Conservation (phyloP, 1,139 yeast genomes). For the Maudiozyma humilis region DNA sequence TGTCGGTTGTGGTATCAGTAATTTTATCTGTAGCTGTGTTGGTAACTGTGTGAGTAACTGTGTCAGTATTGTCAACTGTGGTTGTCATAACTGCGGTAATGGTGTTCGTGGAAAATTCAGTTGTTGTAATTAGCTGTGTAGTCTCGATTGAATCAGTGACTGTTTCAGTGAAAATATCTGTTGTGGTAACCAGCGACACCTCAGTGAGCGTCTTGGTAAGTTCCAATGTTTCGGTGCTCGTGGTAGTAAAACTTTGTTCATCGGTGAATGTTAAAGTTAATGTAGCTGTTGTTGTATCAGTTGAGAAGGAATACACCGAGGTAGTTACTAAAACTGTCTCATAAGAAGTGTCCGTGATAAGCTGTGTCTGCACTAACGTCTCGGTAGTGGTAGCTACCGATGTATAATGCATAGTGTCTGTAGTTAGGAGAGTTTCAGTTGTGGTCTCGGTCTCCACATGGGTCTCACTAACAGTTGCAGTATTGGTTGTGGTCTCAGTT, state of each 20-base stretch:
- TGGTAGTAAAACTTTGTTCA: neutral
- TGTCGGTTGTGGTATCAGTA: neutral
- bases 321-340: neutral
- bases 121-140: neutral
- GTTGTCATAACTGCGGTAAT: neutral
- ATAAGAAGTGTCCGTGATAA: neutral
- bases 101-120: neutral
- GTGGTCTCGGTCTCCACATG: neutral
- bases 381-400: neutral
- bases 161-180: neutral
- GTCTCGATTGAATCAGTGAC: neutral
- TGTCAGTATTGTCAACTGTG: neutral
- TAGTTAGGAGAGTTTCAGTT: neutral
- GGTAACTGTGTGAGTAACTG: neutral
- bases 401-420: conserved; percentile 1
- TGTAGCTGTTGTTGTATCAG: neutral
- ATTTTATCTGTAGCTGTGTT: neutral
- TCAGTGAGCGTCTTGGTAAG: neutral
- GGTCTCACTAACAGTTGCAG: neutral
- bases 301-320: neutral
- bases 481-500: neutral
- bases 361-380: neutral
- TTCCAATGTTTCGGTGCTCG: neutral
- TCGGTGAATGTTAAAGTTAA: neutral
- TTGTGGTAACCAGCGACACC: neutral